Evolutionary conservation across 306 rosid species (phyloP), one percentile per base, ranked within the genome.

Genomic region (Dalbergia cochinchinensis): DNA sequence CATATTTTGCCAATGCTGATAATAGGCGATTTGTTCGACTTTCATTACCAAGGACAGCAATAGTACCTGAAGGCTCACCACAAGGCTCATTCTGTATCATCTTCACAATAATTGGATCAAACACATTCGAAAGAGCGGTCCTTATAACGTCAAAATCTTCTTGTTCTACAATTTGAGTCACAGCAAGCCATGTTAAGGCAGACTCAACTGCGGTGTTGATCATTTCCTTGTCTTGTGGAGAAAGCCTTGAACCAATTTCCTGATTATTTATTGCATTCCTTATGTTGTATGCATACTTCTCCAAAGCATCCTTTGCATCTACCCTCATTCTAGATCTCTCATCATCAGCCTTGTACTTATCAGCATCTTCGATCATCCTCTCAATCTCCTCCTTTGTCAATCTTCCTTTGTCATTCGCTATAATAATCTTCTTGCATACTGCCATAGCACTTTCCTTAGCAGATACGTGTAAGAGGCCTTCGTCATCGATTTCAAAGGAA

Each of bases 401-500:
- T 35, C 65, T 72, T 72, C 53, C 65, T 10, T 53, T 35, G 13
- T 57, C 39, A 13, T 44, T 74, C 10, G 2, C 10, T 61, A 74
- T 16, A 2, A 22, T 22, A 5, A 44, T 37, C 42, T 26, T 74
- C 66, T 15, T 42, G 4, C 10, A 6, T 10, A 20, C 22, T 10
- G 51, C 50, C 50, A 7, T 11, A 3, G 6, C 2, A 10, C 8
- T 26, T 22, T 74, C 79, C 16, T 3, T 33, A 6, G 26, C 58
- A 13, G 31, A 20, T 13, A 74, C 69, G 3, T 20, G 48, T 33
- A 71, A 34, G 41, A 90, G 86, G 9, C 88, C 90, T 4, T 87
- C 74, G 0, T 83, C 80, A 8, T 87, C 94, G 0, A 90, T 71
- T 31, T 80, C 81, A 12, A 87, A 90, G 86, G 86, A 73, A 3